A percentile compares a stretch with the other conserved stretches of the same genome.
Conservation (phyloP, 1,139 yeast species). For the Hansenula lynferdii region DNA sequence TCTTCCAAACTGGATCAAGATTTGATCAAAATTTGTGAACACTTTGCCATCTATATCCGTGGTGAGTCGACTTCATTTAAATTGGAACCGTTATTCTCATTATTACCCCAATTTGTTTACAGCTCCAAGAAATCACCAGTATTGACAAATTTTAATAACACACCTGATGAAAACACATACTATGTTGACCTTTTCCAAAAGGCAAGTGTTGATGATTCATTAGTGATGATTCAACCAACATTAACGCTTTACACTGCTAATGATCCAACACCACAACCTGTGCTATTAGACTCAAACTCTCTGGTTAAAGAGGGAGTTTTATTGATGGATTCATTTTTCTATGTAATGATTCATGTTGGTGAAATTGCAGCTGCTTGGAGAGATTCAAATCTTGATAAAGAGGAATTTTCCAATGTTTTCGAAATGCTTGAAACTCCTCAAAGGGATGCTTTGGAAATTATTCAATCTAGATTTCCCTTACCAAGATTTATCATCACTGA, state of each 20-base stretch:
- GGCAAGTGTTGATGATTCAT: conserved; percentile 53
- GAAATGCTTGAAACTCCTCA: conserved; percentile 53
- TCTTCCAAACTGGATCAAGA: conserved; percentile 25
- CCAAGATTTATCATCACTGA: conserved; percentile 63
- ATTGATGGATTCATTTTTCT: conserved; percentile 61
- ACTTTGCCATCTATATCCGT: conserved; percentile 29
- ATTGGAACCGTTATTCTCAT: conserved; percentile 56
- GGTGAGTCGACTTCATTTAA: conserved; percentile 27
- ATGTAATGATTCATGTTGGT: conserved; percentile 61
- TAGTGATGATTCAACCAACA: conserved; percentile 64
- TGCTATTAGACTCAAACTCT: conserved; percentile 51
- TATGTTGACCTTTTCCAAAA: conserved; percentile 57
- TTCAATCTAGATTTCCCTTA: conserved; percentile 49
- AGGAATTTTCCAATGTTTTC: conserved; percentile 52
- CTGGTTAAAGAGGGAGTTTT: conserved; percentile 52
- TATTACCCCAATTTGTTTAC: conserved; percentile 61
- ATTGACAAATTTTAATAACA: conserved; percentile 61
- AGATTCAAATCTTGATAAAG: conserved; percentile 51
- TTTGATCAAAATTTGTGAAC: conserved; percentile 27
- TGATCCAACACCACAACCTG: conserved; percentile 2
- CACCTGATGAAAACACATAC: conserved; percentile 69
- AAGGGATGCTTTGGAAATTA: conserved; percentile 50
- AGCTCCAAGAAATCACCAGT: conserved; percentile 64
- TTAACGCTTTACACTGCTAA: conserved; percentile 31
- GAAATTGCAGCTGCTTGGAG: conserved; percentile 59